phyloP scores from a whole-genome alignment of 176 grass and related monocot species.

The Ampelocalamus luodianensis region DNA sequence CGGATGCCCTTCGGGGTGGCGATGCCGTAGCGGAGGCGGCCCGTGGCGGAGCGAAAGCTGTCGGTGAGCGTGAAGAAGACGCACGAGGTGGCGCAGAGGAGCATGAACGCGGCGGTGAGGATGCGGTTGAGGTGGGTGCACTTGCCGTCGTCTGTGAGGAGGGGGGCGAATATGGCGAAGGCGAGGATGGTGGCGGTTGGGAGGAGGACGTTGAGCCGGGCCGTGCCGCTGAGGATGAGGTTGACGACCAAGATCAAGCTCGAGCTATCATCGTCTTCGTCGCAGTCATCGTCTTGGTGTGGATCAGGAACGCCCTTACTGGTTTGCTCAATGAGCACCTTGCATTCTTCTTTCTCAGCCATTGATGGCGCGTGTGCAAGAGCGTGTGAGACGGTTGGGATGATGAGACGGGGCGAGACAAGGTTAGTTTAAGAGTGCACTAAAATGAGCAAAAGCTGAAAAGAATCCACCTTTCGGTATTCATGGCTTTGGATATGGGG shows the following conservation, averaged over 20 bases:
- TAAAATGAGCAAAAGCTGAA: slow-evolving; percentile 10
- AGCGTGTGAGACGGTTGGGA: not conserved
- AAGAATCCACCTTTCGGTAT: slow-evolving; percentile 38
- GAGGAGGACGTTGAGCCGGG: slow-evolving; percentile 88
- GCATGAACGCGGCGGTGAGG: slow-evolving; percentile 59
- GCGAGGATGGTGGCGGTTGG: slow-evolving; percentile 87
- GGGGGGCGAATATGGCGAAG: slow-evolving; percentile 85
- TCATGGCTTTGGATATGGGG: slow-evolving; percentile 23
- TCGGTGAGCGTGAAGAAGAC: slow-evolving; percentile 96
- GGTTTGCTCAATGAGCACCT: slow-evolving; percentile 59
- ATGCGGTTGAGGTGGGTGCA: slow-evolving; percentile 52
- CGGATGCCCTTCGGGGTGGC: slow-evolving; percentile 62
- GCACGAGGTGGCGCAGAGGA: slow-evolving; percentile 68
- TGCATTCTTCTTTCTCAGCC: slow-evolving; percentile 64
- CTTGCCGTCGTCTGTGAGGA: slow-evolving; percentile 78
- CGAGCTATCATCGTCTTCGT: slow-evolving; percentile 49
- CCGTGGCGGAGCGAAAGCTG: slow-evolving; percentile 75
- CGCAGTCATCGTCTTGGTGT: not conserved
- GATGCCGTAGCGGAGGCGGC: slow-evolving; percentile 70
- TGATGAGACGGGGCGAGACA: not conserved
- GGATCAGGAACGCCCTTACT: not conserved
- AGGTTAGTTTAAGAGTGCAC: slow-evolving; percentile 32
- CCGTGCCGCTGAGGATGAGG: slow-evolving; percentile 79
- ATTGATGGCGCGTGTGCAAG: slow-evolving; percentile 23
- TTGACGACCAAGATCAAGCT: slow-evolving; percentile 74